Evolutionary conservation across 2,329 filamentous ascomycete species (phyloP).

Genomic region (Pyrenochaeta sp.): DNA sequence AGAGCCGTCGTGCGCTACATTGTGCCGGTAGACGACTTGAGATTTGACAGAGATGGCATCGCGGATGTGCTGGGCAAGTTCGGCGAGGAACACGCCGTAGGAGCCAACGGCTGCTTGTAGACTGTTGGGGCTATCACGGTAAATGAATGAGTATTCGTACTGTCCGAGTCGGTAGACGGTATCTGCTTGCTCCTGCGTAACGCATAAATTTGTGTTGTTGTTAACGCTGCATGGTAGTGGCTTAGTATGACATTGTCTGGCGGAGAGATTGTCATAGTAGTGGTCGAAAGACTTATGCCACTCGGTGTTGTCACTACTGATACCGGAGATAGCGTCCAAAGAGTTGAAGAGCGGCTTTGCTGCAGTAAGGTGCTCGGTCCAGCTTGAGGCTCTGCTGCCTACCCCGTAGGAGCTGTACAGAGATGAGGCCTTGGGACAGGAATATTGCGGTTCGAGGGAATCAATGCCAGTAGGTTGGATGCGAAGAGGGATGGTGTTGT

Average conservation of each 20-base stretch:
- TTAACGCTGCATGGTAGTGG: constrained; percentile 73
- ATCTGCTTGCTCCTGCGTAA: constrained; percentile 70
- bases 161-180: constrained; percentile 78
- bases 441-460: constrained; percentile 77
- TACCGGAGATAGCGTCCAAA: constrained; percentile 74
- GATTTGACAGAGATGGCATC: constrained; percentile 36
- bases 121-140: constrained; percentile 71
- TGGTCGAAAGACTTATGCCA: constrained; percentile 81
- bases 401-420: constrained; percentile 58
- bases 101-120: constrained; percentile 68
- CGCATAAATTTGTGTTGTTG: constrained; percentile 63
- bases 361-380: constrained; percentile 70
- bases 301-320: constrained; percentile 62
- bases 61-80: constrained; percentile 73
- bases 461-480: constrained; percentile 68
- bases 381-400: constrained; percentile 56
- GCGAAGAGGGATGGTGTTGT: constrained; percentile 45
- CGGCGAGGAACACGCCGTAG: constrained; percentile 78
- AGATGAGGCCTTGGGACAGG: constrained; percentile 63
- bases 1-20: constrained; percentile 82
- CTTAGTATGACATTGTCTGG: constrained; percentile 78
- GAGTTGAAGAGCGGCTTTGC: constrained; percentile 63
- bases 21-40: constrained; percentile 70
- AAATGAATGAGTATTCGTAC: constrained; percentile 83
- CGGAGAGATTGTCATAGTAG: constrained; percentile 85